A percentile compares a stretch with the other conserved stretches of the same genome.
These are phyloP conservation scores for Paraphoma chrysanthemicola DNA, from an alignment of 2,329 filamentous ascomycete genomes.

Conservation along the genomic window DNA sequence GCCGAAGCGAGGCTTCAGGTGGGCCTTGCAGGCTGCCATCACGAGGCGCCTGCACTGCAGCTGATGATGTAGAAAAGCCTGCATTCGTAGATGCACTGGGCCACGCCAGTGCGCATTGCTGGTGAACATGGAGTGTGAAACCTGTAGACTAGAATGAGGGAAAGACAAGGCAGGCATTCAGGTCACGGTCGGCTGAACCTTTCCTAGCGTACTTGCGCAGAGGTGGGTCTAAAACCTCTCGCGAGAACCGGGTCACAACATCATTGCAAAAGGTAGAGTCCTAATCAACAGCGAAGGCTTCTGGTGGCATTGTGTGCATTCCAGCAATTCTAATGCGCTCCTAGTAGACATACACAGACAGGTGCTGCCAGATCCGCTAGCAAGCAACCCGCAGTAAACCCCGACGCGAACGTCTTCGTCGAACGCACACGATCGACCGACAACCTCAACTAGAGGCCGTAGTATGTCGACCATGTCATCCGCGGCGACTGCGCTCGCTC, in stretches of 20 bases:
- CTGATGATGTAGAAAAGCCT: no score
- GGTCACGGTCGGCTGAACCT: not conserved
- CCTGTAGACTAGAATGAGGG: not conserved
- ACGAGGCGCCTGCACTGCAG: not conserved
- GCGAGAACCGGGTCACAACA: slow-evolving; percentile 17
- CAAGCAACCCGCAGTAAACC: slow-evolving; percentile 26
- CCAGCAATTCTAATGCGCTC: slow-evolving; percentile 27
- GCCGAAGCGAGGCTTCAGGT: slow-evolving; percentile 5
- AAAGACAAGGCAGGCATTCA: not conserved
- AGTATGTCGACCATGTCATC: slow-evolving; percentile 16
- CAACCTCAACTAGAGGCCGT: slow-evolving; percentile 23
- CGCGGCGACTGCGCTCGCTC: slow-evolving; percentile 38
- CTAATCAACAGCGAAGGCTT: slow-evolving; percentile 20
- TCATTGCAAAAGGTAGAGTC: slow-evolving; percentile 19
- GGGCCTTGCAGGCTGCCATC: not conserved
- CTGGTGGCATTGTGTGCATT: slow-evolving; percentile 28
- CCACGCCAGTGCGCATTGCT: no score
- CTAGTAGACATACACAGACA: slow-evolving; percentile 33
- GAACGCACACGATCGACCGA: slow-evolving; percentile 16
- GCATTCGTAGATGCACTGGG: no score
- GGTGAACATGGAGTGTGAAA: no score
- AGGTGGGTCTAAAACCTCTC: slow-evolving; percentile 9
- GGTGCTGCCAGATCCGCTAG: slow-evolving; percentile 24
- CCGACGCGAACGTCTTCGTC: slow-evolving; percentile 24
- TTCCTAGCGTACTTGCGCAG: not conserved